Conservation (phyloP, 1,139 yeast genomes). For the Candida freyschussii region DNA sequence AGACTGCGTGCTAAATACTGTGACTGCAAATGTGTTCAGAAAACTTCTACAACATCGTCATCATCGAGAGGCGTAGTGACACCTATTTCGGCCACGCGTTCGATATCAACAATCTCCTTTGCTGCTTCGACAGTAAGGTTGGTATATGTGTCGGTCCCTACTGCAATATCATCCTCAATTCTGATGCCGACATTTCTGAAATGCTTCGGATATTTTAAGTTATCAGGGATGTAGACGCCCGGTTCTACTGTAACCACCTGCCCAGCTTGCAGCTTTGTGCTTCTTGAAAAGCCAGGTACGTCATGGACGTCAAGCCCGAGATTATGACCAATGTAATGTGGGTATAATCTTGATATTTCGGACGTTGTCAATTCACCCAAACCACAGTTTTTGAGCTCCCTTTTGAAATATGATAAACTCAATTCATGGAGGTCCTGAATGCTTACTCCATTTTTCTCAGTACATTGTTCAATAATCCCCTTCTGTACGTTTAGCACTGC, state of each 20-base stretch:
- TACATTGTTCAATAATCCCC: slow-evolving; percentile 55
- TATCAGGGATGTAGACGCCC: slow-evolving; percentile 81
- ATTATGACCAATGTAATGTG: slow-evolving; percentile 95
- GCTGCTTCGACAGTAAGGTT: slow-evolving; percentile 76
- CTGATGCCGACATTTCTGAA: slow-evolving; percentile 91
- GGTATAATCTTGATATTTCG: slow-evolving; percentile 65
- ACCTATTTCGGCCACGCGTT: slow-evolving; percentile 54
- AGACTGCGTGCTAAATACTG: too few relatives aligned
- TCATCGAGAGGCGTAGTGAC: slow-evolving; percentile 50
- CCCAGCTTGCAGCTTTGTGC: slow-evolving; percentile 46
- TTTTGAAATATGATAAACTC: slow-evolving; percentile 53
- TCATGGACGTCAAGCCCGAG: slow-evolving; percentile 93
- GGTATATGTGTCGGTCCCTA: slow-evolving; percentile 55
- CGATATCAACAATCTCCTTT: slow-evolving; percentile 80
- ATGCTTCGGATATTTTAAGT: slow-evolving; percentile 64
- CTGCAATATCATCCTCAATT: slow-evolving; percentile 87
- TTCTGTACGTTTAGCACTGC: slow-evolving; percentile 84
- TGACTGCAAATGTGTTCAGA: slow-evolving; percentile 15
- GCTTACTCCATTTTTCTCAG: slow-evolving; percentile 45
- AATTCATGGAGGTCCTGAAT: slow-evolving; percentile 73
- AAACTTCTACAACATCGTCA: slow-evolving; percentile 45
- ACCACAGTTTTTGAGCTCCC: slow-evolving; percentile 71
- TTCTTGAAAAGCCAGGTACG: slow-evolving; percentile 56
- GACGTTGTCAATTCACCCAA: slow-evolving; percentile 45
- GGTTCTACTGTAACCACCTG: slow-evolving; percentile 93